phyloP scores from a whole-genome alignment of 495 filamentous ascomycete genomes.

The Hypomontagnella monticulosa region DNA sequence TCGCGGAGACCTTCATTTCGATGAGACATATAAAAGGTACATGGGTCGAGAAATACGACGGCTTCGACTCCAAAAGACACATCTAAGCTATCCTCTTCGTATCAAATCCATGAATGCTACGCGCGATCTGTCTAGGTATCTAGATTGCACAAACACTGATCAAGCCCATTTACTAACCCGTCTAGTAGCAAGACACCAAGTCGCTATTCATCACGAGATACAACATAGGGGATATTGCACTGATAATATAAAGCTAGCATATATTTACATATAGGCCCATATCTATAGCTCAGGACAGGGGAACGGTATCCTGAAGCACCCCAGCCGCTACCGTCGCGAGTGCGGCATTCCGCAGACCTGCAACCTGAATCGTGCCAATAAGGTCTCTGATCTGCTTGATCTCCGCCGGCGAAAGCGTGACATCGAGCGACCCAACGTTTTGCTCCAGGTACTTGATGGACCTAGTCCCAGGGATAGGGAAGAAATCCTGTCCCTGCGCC shows the following conservation, averaged over 20 bases:
- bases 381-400: conserved; percentile 25
- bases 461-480: conserved; percentile 68
- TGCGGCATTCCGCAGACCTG: conserved; percentile 5
- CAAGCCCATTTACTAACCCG: too few species aligned
- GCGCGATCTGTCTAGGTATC: neutral
- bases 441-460: conserved; percentile 66
- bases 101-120: too few species aligned
- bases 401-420: conserved; percentile 49
- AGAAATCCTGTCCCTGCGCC: conserved; percentile 64
- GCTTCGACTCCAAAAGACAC: conserved; percentile 4
- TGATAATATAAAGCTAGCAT: neutral
- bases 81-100: neutral
- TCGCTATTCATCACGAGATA: too few species aligned
- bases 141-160: too few species aligned
- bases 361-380: conserved; percentile 21
- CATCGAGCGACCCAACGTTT: conserved; percentile 59
- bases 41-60: neutral
- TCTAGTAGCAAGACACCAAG: too few species aligned
- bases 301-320: conserved; percentile 29
- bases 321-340: conserved; percentile 3
- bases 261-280: neutral
- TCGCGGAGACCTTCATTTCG: neutral
- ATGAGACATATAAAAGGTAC: neutral
- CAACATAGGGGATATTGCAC: too few species aligned
- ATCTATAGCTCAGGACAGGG: too few species aligned